Percentiles rank a stretch among this genome's conserved stretches.
Evolutionary conservation across 2,329 filamentous ascomycete genomes (phyloP).

Genomic region (Claviceps sp.): DNA sequence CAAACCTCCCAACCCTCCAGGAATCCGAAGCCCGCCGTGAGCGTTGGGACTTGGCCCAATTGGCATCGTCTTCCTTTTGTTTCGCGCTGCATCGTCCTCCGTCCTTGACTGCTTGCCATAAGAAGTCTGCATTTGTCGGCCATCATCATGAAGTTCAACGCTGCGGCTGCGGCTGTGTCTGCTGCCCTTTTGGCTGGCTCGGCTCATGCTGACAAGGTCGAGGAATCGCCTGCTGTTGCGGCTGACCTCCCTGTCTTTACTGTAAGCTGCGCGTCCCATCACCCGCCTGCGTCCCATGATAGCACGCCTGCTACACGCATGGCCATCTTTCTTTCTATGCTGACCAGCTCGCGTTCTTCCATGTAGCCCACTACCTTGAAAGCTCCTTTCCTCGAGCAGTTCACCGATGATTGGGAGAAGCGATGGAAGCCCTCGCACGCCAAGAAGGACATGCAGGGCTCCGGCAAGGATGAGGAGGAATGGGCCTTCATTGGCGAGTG

Average conservation of each 20-base stretch:
- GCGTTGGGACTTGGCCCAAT: conserved; percentile 13
- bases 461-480: conserved; percentile 45
- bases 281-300: neutral
- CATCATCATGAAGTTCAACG: conserved; percentile 68
- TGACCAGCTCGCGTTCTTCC: conserved; percentile 6
- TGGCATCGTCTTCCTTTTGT: conserved; percentile 9
- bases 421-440: conserved; percentile 92
- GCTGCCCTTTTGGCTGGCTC: conserved; percentile 59
- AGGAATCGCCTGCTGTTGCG: conserved; percentile 46
- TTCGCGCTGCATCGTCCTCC: conserved; percentile 10
- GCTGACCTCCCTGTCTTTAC: conserved; percentile 73
- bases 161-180: conserved; percentile 62
- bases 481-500: conserved; percentile 43
- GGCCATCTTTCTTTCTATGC: conserved; percentile 5
- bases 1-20: conserved; percentile 16
- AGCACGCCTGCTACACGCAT: neutral
- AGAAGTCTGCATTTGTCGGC: conserved; percentile 27
- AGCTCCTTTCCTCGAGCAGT: conserved; percentile 94
- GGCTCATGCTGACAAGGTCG: conserved; percentile 54
- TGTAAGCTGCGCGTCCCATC: conserved; percentile 40
- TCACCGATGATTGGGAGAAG: conserved; percentile 88
- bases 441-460: conserved; percentile 75
- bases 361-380: conserved; percentile 71
- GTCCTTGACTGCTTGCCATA: conserved; percentile 1
- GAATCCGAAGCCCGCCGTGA: conserved; percentile 12